Conservation (phyloP, 2,329 filamentous ascomycete species). For the Arthrinium phaeospermum region DNA sequence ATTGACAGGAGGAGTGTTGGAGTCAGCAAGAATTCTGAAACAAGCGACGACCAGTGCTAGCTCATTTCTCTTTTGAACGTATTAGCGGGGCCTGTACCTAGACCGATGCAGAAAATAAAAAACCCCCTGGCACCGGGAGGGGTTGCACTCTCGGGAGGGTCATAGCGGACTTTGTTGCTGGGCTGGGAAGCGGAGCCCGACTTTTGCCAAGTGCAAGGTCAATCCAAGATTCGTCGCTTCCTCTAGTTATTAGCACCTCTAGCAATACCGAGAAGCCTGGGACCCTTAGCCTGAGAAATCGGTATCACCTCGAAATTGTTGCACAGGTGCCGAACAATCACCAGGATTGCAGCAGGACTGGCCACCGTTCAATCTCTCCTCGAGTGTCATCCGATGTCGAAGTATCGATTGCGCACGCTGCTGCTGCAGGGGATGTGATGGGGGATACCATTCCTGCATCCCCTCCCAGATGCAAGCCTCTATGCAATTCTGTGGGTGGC, state of each 20-base stretch:
- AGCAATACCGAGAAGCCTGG: background rate
- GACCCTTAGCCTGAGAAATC: background rate
- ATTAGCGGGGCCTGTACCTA: background rate
- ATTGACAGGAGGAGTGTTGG: too few species aligned
- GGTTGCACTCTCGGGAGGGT: background rate
- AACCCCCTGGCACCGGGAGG: background rate
- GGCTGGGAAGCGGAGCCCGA: background rate
- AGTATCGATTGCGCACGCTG: background rate
- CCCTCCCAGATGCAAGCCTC: background rate
- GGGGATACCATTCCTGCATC: background rate
- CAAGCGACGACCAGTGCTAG: background rate
- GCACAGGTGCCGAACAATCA: background rate
- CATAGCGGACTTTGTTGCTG: background rate
- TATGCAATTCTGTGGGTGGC: background rate
- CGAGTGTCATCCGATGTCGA: background rate
- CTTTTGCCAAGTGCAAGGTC: background rate
- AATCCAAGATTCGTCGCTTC: too few species aligned
- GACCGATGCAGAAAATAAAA: background rate
- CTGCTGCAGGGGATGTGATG: background rate
- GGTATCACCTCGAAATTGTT: background rate
- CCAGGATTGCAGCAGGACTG: background rate
- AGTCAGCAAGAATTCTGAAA: background rate
- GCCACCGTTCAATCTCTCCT: background rate
- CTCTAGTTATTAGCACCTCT: background rate
- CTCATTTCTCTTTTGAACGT: background rate